Evolutionary conservation across 192 early-diverging fungal species (phyloP), one percentile per base, ranked within the genome.

Genomic region (Mortierella claussenii): DNA sequence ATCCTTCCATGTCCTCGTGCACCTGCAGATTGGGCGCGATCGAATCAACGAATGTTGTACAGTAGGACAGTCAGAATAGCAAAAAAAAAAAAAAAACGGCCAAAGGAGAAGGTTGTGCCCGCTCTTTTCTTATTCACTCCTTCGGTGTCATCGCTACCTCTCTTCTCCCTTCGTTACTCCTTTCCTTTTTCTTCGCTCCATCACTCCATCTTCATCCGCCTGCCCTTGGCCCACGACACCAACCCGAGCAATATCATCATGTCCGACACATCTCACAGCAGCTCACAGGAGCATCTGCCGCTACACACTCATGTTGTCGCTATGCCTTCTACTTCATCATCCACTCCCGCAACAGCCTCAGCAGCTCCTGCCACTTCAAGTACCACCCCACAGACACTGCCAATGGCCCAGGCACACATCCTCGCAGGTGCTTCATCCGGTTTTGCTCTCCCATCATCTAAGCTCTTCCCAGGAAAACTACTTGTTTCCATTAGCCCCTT

Each of bases 371-470:
- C 30, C 32, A 24, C 46, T 21, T 23, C 45, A 13, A 10, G 21
- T 26, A 7, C 9, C 20, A 11, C 6, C 11, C n/a, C 37, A 28
- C 40, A 32, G n/a, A n/a, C n/a, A n/a, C n/a, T n/a, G n/a, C n/a
- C n/a, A n/a, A n/a, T n/a, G n/a, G n/a, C n/a, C n/a, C n/a, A n/a
- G n/a, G n/a, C n/a, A n/a, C n/a, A n/a, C n/a, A 20, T 17, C 36
- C 36, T 26, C 12, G 54, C 34, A 10, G 60, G 61, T 7, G 61
- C 69, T 8, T 74, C 69, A 15, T 74, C 69, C 4, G 69, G 69
- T 10, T 74, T 74, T 26, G 69, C 69, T 18, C 27, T 74, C 2
- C 69, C 69, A 0, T 55, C 61, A 23, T 64, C 69, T 9, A 57
- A 45, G 20, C 46, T 30, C 12, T 57, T 74, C 45, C 18, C 58